Conservation (phyloP, 495 filamentous ascomycete genomes). For the Penicillium paxilli region DNA sequence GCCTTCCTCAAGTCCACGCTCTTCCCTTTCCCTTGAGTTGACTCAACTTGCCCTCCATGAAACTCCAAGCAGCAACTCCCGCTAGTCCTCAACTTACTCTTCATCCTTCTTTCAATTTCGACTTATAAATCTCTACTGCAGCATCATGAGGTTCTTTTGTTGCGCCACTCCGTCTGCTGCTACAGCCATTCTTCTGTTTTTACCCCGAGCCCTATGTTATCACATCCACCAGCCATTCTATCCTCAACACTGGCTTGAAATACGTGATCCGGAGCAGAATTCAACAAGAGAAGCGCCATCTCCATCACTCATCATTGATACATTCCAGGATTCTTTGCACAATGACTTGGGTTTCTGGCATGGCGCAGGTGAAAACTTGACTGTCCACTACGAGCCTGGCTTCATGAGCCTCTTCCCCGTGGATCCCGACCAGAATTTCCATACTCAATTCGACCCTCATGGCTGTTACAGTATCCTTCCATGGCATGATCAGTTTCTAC, state of each 20-base stretch:
- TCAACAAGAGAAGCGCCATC: neutral
- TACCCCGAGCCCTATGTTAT: conserved; percentile 1
- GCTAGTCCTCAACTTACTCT: too few relatives aligned
- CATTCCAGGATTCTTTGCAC: conserved; percentile 52
- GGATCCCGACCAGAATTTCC: conserved; percentile 68
- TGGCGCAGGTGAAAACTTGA: conserved; percentile 63
- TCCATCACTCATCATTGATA: conserved; percentile 61
- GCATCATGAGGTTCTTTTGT: too few relatives aligned
- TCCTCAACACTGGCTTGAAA: conserved; percentile 6
- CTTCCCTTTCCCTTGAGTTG: too few relatives aligned
- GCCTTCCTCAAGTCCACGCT: too few relatives aligned
- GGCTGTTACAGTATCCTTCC: conserved; percentile 60
- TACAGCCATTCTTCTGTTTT: neutral
- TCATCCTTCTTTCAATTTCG: too few relatives aligned
- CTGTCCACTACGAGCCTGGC: conserved; percentile 47
- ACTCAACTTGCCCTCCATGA: too few relatives aligned
- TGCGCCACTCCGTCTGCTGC: neutral
- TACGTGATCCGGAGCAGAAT: neutral
- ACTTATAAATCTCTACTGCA: too few relatives aligned
- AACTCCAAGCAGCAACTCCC: too few relatives aligned
- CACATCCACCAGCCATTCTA: conserved; percentile 1
- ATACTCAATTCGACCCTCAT: conserved; percentile 59
- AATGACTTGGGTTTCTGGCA: conserved; percentile 74
- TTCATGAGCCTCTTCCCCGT: conserved; percentile 60
- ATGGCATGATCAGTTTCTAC: conserved; percentile 60